Evolutionary conservation across 176 grass and related monocot genomes (phyloP).

Genomic region (Cymbopogon citratus): DNA sequence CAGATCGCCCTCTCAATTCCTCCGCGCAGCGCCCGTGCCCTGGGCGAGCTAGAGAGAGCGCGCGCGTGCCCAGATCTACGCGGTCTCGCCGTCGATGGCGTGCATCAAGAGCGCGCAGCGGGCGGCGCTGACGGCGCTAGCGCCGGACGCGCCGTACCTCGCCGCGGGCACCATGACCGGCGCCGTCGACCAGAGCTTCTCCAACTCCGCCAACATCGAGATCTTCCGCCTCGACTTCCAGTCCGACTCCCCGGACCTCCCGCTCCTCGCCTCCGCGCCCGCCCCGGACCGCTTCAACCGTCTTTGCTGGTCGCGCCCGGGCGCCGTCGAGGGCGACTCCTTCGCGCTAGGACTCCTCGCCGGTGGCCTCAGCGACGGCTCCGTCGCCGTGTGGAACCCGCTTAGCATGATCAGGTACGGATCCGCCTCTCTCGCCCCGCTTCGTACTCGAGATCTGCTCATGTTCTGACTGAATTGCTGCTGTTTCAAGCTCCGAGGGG

Average conservation of each 20-base stretch:
- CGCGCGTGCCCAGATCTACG: constrained; percentile 46
- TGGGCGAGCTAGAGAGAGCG: constrained; percentile 17
- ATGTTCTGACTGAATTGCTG: constrained; percentile 24
- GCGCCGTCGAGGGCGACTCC: constrained; percentile 46
- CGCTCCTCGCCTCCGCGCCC: constrained; percentile 55
- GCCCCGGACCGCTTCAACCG: constrained; percentile 89
- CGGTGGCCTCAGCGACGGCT: constrained; percentile 79
- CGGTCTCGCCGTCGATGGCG: constrained; percentile 55
- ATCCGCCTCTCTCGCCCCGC: constrained; percentile 5
- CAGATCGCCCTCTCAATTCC: constrained; percentile 32
- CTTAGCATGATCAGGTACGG: constrained; percentile 73
- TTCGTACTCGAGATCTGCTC: constrained; percentile 26
- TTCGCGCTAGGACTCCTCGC: constrained; percentile 82
- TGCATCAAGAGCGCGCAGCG: constrained; percentile 97
- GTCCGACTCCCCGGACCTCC: constrained; percentile 72
- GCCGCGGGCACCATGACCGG: constrained; percentile 94
- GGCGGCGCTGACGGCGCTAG: constrained; percentile 75
- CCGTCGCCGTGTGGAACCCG: constrained; percentile 90
- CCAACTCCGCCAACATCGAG: constrained; percentile 84
- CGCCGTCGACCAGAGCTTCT: constrained; percentile 76
- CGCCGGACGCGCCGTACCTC: constrained; percentile 86
- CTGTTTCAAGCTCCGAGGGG: constrained; percentile 72
- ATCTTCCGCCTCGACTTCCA: constrained; percentile 97
- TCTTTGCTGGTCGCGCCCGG: constrained; percentile 66
- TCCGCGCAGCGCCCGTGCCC: constrained; percentile 5